Conservation (phyloP, 2,329 filamentous ascomycete genomes). For the Trichophyton benhamiae region DNA sequence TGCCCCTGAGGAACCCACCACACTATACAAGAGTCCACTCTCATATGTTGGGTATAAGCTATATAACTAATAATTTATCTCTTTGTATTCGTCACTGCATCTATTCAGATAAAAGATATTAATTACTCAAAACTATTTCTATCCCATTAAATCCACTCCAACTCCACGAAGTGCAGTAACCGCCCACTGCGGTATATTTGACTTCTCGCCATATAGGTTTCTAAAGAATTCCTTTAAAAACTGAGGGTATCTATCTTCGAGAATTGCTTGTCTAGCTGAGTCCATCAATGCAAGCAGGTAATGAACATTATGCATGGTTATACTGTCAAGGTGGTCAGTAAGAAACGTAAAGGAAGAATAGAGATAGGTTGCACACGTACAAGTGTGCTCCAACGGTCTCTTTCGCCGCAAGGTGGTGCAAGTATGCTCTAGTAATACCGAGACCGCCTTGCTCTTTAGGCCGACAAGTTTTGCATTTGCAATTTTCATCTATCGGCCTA, state of each 20-base stretch:
- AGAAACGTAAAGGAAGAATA: neutral
- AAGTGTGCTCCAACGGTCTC: constrained; percentile 83
- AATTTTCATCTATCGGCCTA: constrained; percentile 67
- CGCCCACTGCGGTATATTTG: constrained; percentile 69
- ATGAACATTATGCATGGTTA: constrained; percentile 93
- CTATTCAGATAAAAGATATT: neutral
- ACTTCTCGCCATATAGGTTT: constrained; percentile 54
- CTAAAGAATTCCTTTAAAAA: constrained; percentile 71
- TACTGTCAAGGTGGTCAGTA: constrained; percentile 27
- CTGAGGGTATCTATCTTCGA: constrained; percentile 66
- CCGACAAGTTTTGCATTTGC: constrained; percentile 67
- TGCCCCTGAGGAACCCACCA: no score
- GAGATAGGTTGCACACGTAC: constrained; percentile 20
- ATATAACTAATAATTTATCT: neutral
- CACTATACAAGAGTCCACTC: no score
- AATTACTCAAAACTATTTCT: neutral
- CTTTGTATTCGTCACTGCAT: neutral
- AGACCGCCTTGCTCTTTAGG: constrained; percentile 55
- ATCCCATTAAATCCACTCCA: constrained; percentile 57
- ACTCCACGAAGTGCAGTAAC: constrained; percentile 65
- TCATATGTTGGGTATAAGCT: no score
- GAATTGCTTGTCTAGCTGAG: constrained; percentile 59
- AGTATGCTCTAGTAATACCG: constrained; percentile 74
- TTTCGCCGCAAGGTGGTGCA: constrained; percentile 84
- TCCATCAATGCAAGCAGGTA: constrained; percentile 81